Evolutionary conservation across 108 stramenopile species (phyloP).

Genomic region (Nannochloropsis gaditana): DNA sequence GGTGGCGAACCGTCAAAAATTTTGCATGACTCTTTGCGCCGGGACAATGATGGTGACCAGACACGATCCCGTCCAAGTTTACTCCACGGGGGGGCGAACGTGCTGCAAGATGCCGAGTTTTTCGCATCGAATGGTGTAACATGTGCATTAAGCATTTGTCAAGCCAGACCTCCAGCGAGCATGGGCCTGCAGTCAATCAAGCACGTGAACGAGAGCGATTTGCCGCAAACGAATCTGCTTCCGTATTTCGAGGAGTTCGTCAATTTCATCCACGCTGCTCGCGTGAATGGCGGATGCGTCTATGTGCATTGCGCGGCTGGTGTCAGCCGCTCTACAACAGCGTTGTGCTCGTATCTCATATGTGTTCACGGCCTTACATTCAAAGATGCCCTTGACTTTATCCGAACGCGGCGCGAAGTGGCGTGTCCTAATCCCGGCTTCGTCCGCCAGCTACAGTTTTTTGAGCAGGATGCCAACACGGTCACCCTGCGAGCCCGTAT

Average conservation of each 20-base stretch:
- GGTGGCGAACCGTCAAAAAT: slow-evolving; percentile 1
- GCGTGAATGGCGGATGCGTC: background rate
- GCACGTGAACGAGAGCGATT: slow-evolving; percentile 7
- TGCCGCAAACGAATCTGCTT: background rate
- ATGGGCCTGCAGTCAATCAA: background rate
- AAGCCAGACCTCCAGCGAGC: background rate
- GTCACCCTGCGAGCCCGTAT: background rate
- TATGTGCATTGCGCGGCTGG: slow-evolving; percentile 16
- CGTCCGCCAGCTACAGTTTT: background rate
- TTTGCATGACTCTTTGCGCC: background rate
- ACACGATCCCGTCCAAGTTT: background rate
- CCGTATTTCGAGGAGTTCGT: background rate
- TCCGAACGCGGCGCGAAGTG: slow-evolving; percentile 5
- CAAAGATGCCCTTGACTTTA: slow-evolving; percentile 20
- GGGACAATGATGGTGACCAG: background rate
- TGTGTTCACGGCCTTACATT: background rate
- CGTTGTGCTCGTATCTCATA: background rate
- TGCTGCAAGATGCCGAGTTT: background rate
- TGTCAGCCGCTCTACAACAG: background rate
- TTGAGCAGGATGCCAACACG: background rate
- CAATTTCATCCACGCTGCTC: background rate
- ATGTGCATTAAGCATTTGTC: background rate
- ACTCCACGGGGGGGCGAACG: background rate
- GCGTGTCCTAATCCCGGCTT: slow-evolving; percentile 7
- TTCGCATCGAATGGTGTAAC: background rate